Conservation (phyloP, 495 filamentous ascomycete genomes). For the Penicillium steckii region DNA sequence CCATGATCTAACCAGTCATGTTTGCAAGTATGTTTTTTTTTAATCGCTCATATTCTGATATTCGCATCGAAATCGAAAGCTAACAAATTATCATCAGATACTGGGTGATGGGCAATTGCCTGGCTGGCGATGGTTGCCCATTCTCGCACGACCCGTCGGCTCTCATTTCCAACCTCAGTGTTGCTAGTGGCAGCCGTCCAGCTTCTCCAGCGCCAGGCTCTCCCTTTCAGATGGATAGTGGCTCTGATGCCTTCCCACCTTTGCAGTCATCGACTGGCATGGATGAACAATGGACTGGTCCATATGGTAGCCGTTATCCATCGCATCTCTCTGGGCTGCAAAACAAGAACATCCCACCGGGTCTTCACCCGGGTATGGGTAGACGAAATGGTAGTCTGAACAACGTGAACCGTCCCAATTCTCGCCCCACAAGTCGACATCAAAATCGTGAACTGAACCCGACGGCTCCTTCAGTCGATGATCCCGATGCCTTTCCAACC, state of each 20-base stretch:
- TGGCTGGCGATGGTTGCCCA: slow-evolving; percentile 90
- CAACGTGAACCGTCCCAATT: slow-evolving; percentile 59
- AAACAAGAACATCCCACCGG: slow-evolving; percentile 29
- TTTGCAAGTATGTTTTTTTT: slow-evolving; percentile 84
- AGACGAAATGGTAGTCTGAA: slow-evolving; percentile 51
- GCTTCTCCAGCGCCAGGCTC: slow-evolving; percentile 36
- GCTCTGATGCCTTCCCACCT: slow-evolving; percentile 81
- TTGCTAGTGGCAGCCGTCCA: slow-evolving; percentile 55
- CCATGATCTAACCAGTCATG: slow-evolving; percentile 89
- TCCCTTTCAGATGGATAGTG: slow-evolving; percentile 75
- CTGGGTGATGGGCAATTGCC: slow-evolving; percentile 94
- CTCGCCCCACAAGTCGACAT: slow-evolving; percentile 84
- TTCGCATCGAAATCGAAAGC: not conserved
- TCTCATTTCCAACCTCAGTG: slow-evolving; percentile 64
- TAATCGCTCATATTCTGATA: not conserved
- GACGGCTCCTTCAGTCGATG: slow-evolving; percentile 77
- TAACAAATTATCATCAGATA: slow-evolving; percentile 57
- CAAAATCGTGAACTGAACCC: slow-evolving; percentile 66
- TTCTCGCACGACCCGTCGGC: slow-evolving; percentile 96
- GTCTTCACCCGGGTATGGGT: slow-evolving; percentile 37
- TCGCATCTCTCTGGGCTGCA: slow-evolving; percentile 28
- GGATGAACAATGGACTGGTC: slow-evolving; percentile 60
- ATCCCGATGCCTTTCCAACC: slow-evolving; percentile 93
- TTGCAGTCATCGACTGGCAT: slow-evolving; percentile 49
- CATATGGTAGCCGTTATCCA: slow-evolving; percentile 43